Evolutionary conservation across 1,284 basidiomycete species (phyloP).

Genomic region (Marasmius sp.): DNA sequence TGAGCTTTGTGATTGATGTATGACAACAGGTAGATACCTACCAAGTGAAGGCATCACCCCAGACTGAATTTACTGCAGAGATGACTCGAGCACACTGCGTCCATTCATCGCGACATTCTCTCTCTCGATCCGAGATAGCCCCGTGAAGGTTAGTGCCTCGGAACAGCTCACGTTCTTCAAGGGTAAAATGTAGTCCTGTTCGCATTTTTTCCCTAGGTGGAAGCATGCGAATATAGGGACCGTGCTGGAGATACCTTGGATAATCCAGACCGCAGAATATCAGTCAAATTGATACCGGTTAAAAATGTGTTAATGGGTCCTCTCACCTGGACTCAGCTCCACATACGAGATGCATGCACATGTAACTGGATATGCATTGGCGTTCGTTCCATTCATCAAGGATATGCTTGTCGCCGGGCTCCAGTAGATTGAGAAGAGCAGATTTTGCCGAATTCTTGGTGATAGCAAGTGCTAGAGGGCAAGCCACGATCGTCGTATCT

Average conservation of each 20-base stretch:
- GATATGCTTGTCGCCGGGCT: constrained; percentile 13
- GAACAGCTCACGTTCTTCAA: constrained; percentile 62
- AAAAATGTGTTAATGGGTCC: neutral
- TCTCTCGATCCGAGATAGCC: constrained; percentile 64
- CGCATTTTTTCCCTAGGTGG: constrained; percentile 56
- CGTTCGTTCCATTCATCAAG: constrained; percentile 61
- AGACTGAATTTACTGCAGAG: constrained; percentile 32
- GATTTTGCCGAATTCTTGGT: constrained; percentile 52
- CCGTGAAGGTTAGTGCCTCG: constrained; percentile 77
- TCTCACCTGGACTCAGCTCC: constrained; percentile 6
- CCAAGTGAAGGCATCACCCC: constrained; percentile 67
- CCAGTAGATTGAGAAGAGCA: constrained; percentile 45
- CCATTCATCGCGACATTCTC: constrained; percentile 64
- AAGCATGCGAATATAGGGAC: constrained; percentile 67
- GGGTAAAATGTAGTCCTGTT: constrained; percentile 79
- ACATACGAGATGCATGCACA: constrained; percentile 73
- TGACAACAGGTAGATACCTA: constrained; percentile 32
- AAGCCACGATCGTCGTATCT: constrained; percentile 64
- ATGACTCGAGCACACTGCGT: constrained; percentile 45
- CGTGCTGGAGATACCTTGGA: constrained; percentile 33
- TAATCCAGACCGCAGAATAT: constrained; percentile 20
- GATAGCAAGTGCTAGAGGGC: constrained; percentile 74
- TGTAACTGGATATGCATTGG: constrained; percentile 71
- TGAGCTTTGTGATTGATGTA: neutral
- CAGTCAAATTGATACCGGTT: neutral